Conservation (phyloP, 202 grass and related monocot species). For the Musa balbisiana region DNA sequence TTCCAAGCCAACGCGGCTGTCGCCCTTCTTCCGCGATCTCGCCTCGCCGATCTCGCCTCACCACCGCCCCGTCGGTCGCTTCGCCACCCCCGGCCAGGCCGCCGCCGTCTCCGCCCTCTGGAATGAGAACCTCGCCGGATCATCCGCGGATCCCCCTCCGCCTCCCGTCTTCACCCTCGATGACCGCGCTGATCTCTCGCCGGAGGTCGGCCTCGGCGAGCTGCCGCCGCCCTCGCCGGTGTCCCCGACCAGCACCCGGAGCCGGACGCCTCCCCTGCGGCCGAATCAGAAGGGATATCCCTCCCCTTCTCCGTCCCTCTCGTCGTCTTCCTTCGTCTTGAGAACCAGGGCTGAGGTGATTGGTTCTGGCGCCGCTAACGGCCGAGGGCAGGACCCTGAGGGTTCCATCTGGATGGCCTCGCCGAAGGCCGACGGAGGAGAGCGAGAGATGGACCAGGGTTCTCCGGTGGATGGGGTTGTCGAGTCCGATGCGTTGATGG, state of each 20-base stretch:
- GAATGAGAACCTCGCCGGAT: background rate
- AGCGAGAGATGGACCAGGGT: background rate
- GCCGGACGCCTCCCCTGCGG: background rate
- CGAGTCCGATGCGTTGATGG: constrained; percentile 14
- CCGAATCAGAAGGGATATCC: background rate
- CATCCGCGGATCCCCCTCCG: constrained; percentile 10
- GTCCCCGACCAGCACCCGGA: background rate
- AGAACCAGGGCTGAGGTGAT: background rate
- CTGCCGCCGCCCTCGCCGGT: constrained; percentile 1
- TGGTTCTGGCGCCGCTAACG: background rate
- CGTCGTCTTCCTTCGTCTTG: background rate
- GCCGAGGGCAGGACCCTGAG: background rate
- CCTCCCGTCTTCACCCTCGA: constrained; percentile 19
- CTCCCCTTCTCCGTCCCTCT: constrained; percentile 1
- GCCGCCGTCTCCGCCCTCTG: background rate
- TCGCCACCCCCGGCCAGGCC: background rate
- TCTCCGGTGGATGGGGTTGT: constrained; percentile 14
- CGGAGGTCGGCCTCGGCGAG: constrained; percentile 11
- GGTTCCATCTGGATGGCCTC: background rate
- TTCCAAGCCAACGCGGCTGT: constrained; percentile 4
- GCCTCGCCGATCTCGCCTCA: constrained; percentile 14
- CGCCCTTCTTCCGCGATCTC: constrained; percentile 20
- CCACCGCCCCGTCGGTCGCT: background rate
- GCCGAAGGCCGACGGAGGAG: background rate
- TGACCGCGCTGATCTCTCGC: constrained; percentile 12